These are phyloP conservation scores for Ophioceras dolichostomum DNA, from an alignment of 2,329 filamentous ascomycete species.

Conservation along the genomic window DNA sequence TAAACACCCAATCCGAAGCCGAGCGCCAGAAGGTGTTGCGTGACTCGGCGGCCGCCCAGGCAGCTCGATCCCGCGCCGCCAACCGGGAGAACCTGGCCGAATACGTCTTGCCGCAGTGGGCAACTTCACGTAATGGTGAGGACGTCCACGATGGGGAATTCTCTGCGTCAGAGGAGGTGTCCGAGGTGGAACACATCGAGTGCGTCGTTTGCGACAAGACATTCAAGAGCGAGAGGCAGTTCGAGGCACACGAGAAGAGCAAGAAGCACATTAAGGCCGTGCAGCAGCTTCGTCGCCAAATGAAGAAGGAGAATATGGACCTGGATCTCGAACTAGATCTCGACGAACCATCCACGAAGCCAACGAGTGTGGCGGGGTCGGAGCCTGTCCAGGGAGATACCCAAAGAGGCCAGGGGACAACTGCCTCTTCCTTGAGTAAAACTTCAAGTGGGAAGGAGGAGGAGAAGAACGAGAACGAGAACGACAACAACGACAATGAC, in stretches of 20 bases:
- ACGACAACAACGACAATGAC: no score
- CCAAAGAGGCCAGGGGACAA: no score
- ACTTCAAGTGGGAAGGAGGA: no score
- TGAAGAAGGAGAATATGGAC: slow-evolving; percentile 66
- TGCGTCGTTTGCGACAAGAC: slow-evolving; percentile 68
- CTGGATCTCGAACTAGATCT: slow-evolving; percentile 29
- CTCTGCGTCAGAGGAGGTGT: slow-evolving; percentile 38
- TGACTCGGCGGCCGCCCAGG: slow-evolving; percentile 71
- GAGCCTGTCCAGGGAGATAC: no score
- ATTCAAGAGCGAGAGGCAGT: slow-evolving; percentile 89
- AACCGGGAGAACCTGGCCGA: slow-evolving; percentile 63
- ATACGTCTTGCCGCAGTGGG: slow-evolving; percentile 64
- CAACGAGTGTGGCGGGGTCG: no score
- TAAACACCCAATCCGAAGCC: slow-evolving; percentile 64
- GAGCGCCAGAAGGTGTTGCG: slow-evolving; percentile 70
- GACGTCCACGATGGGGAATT: slow-evolving; percentile 41
- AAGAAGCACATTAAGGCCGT: slow-evolving; percentile 91
- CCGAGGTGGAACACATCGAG: slow-evolving; percentile 48
- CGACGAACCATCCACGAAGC: neutral
- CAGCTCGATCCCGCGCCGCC: slow-evolving; percentile 67
- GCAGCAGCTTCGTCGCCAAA: slow-evolving; percentile 65
- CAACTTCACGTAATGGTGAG: slow-evolving; percentile 43
- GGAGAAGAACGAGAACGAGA: no score
- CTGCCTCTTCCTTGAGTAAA: no score
- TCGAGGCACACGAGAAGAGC: slow-evolving; percentile 84